Evolutionary conservation across 768 basidiomycete genomes (phyloP).

Genomic region (Obba rivulosa): DNA sequence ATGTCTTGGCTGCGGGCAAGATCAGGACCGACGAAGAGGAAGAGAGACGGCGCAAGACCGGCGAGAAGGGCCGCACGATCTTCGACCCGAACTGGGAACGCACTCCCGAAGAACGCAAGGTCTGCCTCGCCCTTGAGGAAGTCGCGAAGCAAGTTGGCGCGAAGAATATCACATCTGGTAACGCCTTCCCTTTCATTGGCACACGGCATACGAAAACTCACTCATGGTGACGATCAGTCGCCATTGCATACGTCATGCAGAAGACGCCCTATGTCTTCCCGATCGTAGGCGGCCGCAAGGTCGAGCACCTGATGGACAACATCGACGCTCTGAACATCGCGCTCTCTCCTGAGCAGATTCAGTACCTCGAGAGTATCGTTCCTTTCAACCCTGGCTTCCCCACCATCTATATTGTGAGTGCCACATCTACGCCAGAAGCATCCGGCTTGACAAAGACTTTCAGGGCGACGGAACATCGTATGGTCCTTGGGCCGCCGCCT

Average conservation of each 20-base stretch:
- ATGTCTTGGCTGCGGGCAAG: slow-evolving; percentile 14
- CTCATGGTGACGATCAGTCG: slow-evolving; percentile 25
- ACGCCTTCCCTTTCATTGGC: slow-evolving; percentile 8
- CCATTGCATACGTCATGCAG: slow-evolving; percentile 50
- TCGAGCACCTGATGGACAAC: slow-evolving; percentile 46
- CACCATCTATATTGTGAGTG: slow-evolving; percentile 16
- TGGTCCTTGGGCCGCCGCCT: slow-evolving; percentile 5
- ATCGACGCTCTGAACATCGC: slow-evolving; percentile 43
- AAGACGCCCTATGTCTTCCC: slow-evolving; percentile 39
- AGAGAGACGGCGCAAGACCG: slow-evolving; percentile 17
- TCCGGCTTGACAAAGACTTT: neutral
- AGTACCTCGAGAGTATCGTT: slow-evolving; percentile 35
- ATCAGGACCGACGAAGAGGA: slow-evolving; percentile 21
- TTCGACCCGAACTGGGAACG: slow-evolving; percentile 36
- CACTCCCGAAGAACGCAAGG: slow-evolving; percentile 36
- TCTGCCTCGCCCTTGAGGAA: slow-evolving; percentile 41
- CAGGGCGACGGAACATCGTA: slow-evolving; percentile 9
- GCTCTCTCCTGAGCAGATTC: slow-evolving; percentile 39
- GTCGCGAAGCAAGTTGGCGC: slow-evolving; percentile 45
- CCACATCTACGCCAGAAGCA: neutral
- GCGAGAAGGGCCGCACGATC: slow-evolving; percentile 26
- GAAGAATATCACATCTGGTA: slow-evolving; percentile 10
- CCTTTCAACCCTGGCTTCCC: slow-evolving; percentile 47
- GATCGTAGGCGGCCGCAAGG: slow-evolving; percentile 47
- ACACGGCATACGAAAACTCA: neutral